These are phyloP conservation scores for Celoporthe dispersa DNA, from an alignment of 2,329 filamentous ascomycete genomes.

Conservation along the genomic window DNA sequence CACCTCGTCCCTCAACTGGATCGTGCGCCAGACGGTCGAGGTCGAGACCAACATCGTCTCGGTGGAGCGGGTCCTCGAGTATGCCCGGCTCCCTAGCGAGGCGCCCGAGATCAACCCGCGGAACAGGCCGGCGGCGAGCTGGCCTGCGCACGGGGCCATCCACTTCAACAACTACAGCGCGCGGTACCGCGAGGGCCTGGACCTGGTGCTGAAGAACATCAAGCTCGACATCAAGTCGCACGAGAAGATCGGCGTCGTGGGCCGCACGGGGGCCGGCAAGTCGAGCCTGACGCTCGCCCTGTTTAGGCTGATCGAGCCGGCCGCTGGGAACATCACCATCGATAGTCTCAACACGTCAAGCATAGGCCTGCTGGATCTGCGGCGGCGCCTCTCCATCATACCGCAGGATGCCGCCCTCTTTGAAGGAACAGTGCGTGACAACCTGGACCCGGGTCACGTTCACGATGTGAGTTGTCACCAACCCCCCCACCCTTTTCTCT, in stretches of 20 bases:
- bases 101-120: slow-evolving; percentile 92
- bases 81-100: slow-evolving; percentile 87
- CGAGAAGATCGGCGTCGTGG: slow-evolving; percentile 98
- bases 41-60: slow-evolving; percentile 99
- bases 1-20: slow-evolving; percentile 97
- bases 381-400: slow-evolving; percentile 91
- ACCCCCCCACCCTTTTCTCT: too few species aligned
- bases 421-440: slow-evolving; percentile 74
- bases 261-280: slow-evolving; percentile 93
- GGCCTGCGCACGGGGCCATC: slow-evolving; percentile 88
- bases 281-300: slow-evolving; percentile 83
- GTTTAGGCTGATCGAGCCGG: slow-evolving; percentile 94
- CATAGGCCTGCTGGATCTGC: slow-evolving; percentile 87
- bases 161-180: slow-evolving; percentile 94
- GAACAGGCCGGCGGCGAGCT: slow-evolving; percentile 83
- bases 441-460: slow-evolving; percentile 91
- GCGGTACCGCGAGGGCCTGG: slow-evolving; percentile 85
- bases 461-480: slow-evolving; percentile 61
- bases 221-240: slow-evolving; percentile 90
- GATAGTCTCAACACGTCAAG: slow-evolving; percentile 87
- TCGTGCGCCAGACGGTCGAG: slow-evolving; percentile 96
- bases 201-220: slow-evolving; percentile 91
- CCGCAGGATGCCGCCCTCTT: slow-evolving; percentile 97
- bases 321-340: slow-evolving; percentile 82
- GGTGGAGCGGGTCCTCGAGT: slow-evolving; percentile 96